Percentiles rank a stretch among this genome's conserved stretches.
Conservation (phyloP, 2,329 filamentous ascomycete species). For the Colletotrichum gigasporum region DNA sequence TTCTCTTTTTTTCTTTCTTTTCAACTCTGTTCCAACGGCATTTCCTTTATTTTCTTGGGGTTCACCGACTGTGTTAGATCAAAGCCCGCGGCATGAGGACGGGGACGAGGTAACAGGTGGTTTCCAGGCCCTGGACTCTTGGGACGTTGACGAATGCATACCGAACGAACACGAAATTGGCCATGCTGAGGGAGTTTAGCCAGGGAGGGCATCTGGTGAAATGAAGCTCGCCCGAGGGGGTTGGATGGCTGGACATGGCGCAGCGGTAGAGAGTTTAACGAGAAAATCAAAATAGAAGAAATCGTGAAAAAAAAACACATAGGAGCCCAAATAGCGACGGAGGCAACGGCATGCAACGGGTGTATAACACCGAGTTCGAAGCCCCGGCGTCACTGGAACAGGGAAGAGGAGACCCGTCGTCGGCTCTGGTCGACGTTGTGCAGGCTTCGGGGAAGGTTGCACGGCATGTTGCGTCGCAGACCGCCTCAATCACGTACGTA, state of each 20-base stretch:
- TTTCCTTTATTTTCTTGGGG: background rate
- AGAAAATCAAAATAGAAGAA: conserved; percentile 3
- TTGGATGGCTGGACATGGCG: background rate
- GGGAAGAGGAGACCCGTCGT: no score
- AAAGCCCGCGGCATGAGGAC: background rate
- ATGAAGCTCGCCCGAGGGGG: no score
- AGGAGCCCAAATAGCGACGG: background rate
- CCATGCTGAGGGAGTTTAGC: background rate
- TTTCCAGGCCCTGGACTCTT: background rate
- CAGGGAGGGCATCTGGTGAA: background rate
- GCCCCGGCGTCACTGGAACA: background rate
- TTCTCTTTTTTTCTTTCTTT: background rate
- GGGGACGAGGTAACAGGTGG: background rate
- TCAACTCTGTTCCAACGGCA: conserved; percentile 4
- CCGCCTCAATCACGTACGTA: background rate
- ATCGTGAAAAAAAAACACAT: background rate
- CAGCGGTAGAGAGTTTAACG: background rate
- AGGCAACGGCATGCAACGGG: no score
- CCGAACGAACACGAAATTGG: background rate
- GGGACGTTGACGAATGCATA: background rate
- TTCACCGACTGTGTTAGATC: background rate
- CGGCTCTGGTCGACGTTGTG: no score
- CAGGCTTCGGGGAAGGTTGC: background rate
- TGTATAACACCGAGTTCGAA: no score
- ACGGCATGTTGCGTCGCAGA: conserved; percentile 1